Evolutionary conservation across 2,329 filamentous ascomycete genomes (phyloP).

Genomic region (Penicillium sp.): DNA sequence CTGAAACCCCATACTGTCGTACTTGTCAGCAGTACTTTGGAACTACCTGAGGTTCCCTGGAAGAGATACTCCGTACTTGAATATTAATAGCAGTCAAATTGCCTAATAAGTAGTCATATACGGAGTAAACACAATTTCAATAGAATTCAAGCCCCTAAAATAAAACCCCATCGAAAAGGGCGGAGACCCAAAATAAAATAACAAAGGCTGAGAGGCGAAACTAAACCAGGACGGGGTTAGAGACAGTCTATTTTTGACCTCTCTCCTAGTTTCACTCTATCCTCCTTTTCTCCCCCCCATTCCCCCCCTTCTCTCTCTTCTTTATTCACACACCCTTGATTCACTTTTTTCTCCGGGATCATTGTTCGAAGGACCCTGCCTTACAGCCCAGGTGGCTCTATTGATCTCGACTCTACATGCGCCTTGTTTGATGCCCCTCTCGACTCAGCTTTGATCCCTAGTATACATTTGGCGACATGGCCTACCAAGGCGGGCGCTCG

Average conservation of each 20-base stretch:
- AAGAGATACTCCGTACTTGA: too few species aligned
- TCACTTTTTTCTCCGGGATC: slow-evolving; percentile 8
- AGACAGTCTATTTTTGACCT: slow-evolving; percentile 26
- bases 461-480: slow-evolving; percentile 47
- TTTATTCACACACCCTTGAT: slow-evolving; percentile 16
- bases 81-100: too few species aligned
- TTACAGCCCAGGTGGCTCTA: slow-evolving; percentile 23
- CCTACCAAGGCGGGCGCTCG: slow-evolving; percentile 60
- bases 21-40: too few species aligned
- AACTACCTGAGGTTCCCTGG: too few species aligned
- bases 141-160: neutral
- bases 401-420: slow-evolving; percentile 1
- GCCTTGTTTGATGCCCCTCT: slow-evolving; percentile 15
- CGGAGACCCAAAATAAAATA: neutral
- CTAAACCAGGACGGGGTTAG: slow-evolving; percentile 16
- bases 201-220: neutral
- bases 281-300: slow-evolving; percentile 16
- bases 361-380: slow-evolving; percentile 1
- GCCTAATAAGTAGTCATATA: too few species aligned
- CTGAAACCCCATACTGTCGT: neutral
- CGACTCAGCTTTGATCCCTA: slow-evolving; percentile 13
- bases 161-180: neutral
- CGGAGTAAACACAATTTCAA: neutral
- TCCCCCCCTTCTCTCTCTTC: slow-evolving; percentile 12
- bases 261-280: slow-evolving; percentile 15